Conservation (phyloP, 2,329 filamentous ascomycete genomes). For the Diaporthe ampelina region DNA sequence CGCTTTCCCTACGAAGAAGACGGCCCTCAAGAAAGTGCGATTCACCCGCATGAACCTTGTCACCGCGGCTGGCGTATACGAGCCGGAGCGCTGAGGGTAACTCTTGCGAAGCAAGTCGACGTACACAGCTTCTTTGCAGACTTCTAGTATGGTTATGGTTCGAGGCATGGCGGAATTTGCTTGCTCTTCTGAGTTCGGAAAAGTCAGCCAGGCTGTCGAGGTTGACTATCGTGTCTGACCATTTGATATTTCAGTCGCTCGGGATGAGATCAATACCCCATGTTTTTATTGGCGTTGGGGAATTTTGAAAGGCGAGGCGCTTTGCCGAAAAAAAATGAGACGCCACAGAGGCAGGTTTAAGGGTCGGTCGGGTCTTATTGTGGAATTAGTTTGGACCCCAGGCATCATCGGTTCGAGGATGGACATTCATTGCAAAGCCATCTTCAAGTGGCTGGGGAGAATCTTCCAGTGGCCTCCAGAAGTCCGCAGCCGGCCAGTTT, state of each 20-base stretch:
- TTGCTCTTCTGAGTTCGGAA: not conserved
- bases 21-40: slow-evolving; percentile 90
- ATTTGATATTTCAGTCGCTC: slow-evolving; percentile 6
- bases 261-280: slow-evolving; percentile 9
- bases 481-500: not conserved
- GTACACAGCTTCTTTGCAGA: not conserved
- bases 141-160: not conserved
- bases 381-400: not conserved
- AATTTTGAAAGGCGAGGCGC: not conserved
- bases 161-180: not conserved
- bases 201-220: not conserved
- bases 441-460: not conserved
- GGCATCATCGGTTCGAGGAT: not conserved
- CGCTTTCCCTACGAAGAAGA: slow-evolving; percentile 96
- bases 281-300: slow-evolving; percentile 18
- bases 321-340: not conserved
- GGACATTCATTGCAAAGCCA: not conserved
- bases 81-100: slow-evolving; percentile 60
- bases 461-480: not conserved
- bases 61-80: slow-evolving; percentile 82
- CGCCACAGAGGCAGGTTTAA: not conserved
- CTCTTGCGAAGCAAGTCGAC: not conserved
- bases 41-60: slow-evolving; percentile 97
- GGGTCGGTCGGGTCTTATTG: not conserved
- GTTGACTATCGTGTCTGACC: not conserved